Base-by-base conservation (phyloP, 257 asterid species). In the Gentiana macrophylla region DNA sequence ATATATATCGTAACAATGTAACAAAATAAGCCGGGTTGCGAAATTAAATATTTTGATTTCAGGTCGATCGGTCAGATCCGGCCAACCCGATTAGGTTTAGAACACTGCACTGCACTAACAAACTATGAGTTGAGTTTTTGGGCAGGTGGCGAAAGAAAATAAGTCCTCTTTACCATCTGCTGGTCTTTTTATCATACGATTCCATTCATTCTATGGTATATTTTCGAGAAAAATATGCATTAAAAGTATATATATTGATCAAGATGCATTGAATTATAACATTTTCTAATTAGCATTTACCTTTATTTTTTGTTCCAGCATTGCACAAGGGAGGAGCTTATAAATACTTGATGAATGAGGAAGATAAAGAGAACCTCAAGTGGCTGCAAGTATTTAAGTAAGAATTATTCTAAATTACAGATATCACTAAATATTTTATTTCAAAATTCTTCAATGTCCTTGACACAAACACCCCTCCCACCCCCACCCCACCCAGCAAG, bases 71-170 rank as follows among this genome's bases (percentile, higher is more conserved):
- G 24, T 24, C 24, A 24, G 24, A 24, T 24, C 24, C 24, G 24
- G 24, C 1, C 24, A 24, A 24, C 24, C 24, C 24, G 24, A 24
- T 24, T 24, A 24, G 24, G 24, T 24, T 24, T 24, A 24, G 24
- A 24, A 24, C 24, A 24, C 24, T 24, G 24, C 1, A 24, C 24
- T 24, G 24, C 1, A 24, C 24, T 24, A 24, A 24, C 24, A 24
- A 24, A 24, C 24, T 24, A 38, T 54, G 13, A 3, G 0, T 53
- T 45, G 50, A 4, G 32, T 34, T 52, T 13, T 57, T 50, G 10
- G 49, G 32, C 45, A 89, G 97, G 96, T 91, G 35, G 96, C 98
- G 0, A 82, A 87, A 67, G 86, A 72, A 46, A 91, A 89, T 59
- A 67, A 67, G n/a, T 70, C 95, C 2, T 84, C 82, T 1, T 58